phyloP scores from a whole-genome alignment of 805 yeast species.

The Ogataea siamensis region DNA sequence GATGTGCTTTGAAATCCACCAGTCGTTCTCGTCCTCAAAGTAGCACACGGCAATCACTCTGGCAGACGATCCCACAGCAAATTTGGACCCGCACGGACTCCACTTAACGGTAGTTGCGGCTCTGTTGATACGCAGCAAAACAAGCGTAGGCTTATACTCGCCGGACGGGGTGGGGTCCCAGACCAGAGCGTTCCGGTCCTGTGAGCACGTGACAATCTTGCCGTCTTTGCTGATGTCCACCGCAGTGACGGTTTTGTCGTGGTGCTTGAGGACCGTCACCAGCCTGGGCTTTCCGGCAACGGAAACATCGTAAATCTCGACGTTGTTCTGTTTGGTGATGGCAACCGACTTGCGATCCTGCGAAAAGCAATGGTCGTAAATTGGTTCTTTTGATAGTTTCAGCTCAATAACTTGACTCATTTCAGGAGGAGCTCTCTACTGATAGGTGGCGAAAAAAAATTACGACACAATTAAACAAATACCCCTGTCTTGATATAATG shows the following conservation, averaged over 20 bases:
- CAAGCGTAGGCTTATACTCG: slow-evolving; percentile 79
- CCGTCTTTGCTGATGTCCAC: slow-evolving; percentile 89
- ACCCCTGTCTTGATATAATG: no score
- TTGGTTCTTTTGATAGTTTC: slow-evolving; percentile 78
- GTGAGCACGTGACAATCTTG: slow-evolving; percentile 92
- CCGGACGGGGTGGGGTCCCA: slow-evolving; percentile 77
- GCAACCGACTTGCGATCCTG: slow-evolving; percentile 65
- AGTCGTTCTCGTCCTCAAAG: slow-evolving; percentile 92
- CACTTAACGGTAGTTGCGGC: slow-evolving; percentile 94
- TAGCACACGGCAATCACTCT: slow-evolving; percentile 93
- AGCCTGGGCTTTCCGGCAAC: slow-evolving; percentile 53
- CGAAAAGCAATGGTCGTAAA: slow-evolving; percentile 88
- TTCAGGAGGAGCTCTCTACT: slow-evolving; percentile 34
- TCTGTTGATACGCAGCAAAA: slow-evolving; percentile 84
- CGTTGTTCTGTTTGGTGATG: slow-evolving; percentile 73
- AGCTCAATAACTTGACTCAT: slow-evolving; percentile 42
- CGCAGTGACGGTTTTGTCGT: slow-evolving; percentile 92
- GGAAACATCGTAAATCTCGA: slow-evolving; percentile 67
- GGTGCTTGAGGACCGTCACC: slow-evolving; percentile 70
- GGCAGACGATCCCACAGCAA: slow-evolving; percentile 97
- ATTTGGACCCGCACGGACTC: slow-evolving; percentile 94
- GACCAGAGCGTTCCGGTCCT: slow-evolving; percentile 95
- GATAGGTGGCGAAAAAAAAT: slow-evolving; percentile 14
- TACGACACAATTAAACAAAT: no score
- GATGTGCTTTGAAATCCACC: slow-evolving; percentile 99